Conservation (phyloP, 805 yeast genomes). For the Metschnikowia reukaufii region DNA sequence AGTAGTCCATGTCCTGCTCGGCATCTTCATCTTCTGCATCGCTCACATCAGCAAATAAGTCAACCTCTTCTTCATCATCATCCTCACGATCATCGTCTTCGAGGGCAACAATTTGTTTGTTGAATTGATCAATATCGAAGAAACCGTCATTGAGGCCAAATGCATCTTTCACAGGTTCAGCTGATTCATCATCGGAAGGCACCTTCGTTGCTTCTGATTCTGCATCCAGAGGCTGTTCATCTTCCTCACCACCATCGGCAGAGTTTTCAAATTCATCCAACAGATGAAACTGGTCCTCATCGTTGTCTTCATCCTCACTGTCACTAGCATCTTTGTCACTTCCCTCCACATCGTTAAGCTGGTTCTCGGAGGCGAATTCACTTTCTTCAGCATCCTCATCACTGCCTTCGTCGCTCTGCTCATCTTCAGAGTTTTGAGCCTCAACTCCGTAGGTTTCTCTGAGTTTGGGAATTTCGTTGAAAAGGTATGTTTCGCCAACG, state of each 20-base stretch:
- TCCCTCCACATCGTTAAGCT: not conserved
- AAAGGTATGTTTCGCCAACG: constrained; percentile 62
- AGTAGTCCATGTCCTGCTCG: constrained; percentile 49
- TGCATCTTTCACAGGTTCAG: constrained; percentile 40
- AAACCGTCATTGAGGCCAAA: constrained; percentile 80
- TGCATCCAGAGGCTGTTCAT: constrained; percentile 17
- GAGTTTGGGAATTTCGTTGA: constrained; percentile 53
- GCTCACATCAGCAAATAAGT: constrained; percentile 37
- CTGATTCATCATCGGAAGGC: constrained; percentile 12
- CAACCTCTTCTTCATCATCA: constrained; percentile 45
- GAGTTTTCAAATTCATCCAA: constrained; percentile 21
- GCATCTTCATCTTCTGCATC: constrained; percentile 41
- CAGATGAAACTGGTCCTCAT: constrained; percentile 9
- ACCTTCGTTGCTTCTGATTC: constrained; percentile 18
- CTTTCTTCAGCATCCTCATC: constrained; percentile 28
- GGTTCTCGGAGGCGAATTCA: constrained; percentile 17
- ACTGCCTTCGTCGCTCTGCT: constrained; percentile 21
- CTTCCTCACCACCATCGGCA: constrained; percentile 18
- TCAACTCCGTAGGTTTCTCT: constrained; percentile 32
- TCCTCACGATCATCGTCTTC: constrained; percentile 45
- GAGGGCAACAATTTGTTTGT: constrained; percentile 65
- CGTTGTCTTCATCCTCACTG: constrained; percentile 5
- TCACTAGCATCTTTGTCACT: constrained; percentile 21
- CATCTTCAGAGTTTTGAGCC: constrained; percentile 15
- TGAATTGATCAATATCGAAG: constrained; percentile 82